Evolutionary conservation across 495 filamentous ascomycete genomes (phyloP).

Genomic region (Sporormia fimetaria): DNA sequence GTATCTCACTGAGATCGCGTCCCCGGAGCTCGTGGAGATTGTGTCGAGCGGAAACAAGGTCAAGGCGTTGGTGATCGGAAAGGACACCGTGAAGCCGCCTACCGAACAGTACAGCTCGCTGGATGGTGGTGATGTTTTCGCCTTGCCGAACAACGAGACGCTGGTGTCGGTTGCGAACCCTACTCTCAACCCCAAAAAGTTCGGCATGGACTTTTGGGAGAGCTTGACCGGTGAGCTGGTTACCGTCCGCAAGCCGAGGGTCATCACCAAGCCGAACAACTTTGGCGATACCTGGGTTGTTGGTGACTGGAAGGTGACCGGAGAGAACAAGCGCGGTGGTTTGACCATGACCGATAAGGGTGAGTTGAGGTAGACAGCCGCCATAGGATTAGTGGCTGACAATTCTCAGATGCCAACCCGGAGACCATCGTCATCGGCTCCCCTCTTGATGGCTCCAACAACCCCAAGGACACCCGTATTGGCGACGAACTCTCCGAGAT

Average conservation of each 20-base stretch:
- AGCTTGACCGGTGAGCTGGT: slow-evolving; percentile 48
- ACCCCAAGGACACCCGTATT: slow-evolving; percentile 42
- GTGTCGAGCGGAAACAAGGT: slow-evolving; percentile 38
- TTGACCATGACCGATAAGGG: slow-evolving; percentile 37
- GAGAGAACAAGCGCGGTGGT: slow-evolving; percentile 43
- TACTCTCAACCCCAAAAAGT: slow-evolving; percentile 39
- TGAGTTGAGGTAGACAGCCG: background rate
- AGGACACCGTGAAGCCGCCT: slow-evolving; percentile 39
- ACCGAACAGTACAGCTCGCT: slow-evolving; percentile 41
- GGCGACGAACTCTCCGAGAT: slow-evolving; percentile 47
- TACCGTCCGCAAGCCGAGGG: slow-evolving; percentile 38
- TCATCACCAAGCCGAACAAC: slow-evolving; percentile 41
- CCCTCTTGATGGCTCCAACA: slow-evolving; percentile 48
- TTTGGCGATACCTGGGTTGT: slow-evolving; percentile 53
- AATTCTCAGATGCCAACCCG: slow-evolving; percentile 44
- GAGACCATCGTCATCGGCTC: slow-evolving; percentile 48
- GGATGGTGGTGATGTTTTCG: slow-evolving; percentile 44
- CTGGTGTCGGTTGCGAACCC: slow-evolving; percentile 45
- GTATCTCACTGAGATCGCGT: slow-evolving; percentile 46
- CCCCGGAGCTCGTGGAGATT: slow-evolving; percentile 37
- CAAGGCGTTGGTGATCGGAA: slow-evolving; percentile 43
- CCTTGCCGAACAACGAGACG: slow-evolving; percentile 42
- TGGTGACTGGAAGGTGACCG: slow-evolving; percentile 44
- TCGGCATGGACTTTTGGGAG: slow-evolving; percentile 57
- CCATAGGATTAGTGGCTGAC: slow-evolving; percentile 1